A percentile compares a stretch with the other conserved stretches of the same genome.
phyloP scores from a whole-genome alignment of 345 rosid genomes.

The Carallia pectinifolia region DNA sequence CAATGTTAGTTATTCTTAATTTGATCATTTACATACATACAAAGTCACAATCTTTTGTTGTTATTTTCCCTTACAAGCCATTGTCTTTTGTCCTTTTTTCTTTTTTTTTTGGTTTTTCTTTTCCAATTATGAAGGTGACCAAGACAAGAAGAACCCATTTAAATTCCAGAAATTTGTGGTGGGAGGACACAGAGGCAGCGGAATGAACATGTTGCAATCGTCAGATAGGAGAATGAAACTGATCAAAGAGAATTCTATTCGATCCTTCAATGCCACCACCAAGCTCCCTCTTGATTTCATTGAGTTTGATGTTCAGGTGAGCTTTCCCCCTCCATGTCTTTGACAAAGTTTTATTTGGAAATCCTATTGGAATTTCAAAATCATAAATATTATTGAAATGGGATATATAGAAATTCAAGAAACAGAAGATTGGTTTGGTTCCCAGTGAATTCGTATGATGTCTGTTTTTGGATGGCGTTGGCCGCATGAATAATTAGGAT shows the following conservation, averaged over 20 bases:
- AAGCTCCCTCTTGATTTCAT: slow-evolving; percentile 24
- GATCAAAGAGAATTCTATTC: slow-evolving; percentile 26
- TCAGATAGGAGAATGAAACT: slow-evolving; percentile 29
- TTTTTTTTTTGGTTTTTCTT: not conserved
- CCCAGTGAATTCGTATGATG: no score
- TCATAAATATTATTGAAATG: no score
- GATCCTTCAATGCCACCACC: slow-evolving; percentile 23
- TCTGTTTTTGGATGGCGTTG: no score
- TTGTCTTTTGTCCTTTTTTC: not conserved
- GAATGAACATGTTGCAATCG: slow-evolving; percentile 29
- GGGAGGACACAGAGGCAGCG: slow-evolving; percentile 32
- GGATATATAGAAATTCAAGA: no score
- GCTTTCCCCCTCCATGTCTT: no score
- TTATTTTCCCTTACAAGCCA: not conserved
- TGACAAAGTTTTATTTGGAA: no score
- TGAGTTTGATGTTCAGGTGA: slow-evolving; percentile 34
- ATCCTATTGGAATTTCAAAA: no score
- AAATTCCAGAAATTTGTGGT: slow-evolving; percentile 24
- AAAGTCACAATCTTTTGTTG: not conserved
- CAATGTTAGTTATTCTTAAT: slow-evolving; percentile 27
- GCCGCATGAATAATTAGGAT: no score
- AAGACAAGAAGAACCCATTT: not conserved
- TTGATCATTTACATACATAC: not conserved
- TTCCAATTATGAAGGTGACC: not conserved
- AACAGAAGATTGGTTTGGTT: no score